Conservation (phyloP, 225 moss, liverwort and hornwort species). For the Physcomitrellopsis africana region DNA sequence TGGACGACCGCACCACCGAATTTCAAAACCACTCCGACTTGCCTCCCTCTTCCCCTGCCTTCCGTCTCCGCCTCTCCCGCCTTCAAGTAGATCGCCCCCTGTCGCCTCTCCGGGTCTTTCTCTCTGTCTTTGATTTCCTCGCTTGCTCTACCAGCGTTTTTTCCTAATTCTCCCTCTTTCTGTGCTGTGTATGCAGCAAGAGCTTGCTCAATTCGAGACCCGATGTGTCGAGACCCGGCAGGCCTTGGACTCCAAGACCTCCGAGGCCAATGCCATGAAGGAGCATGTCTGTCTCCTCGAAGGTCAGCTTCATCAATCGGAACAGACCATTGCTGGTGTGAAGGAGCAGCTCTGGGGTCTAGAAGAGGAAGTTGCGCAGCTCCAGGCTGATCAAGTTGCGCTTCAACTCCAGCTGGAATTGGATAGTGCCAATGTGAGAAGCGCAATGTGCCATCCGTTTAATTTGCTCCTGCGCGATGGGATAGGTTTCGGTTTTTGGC, state of each 20-base stretch:
- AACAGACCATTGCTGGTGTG: constrained; percentile 34
- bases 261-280: constrained; percentile 43
- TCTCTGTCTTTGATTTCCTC: background rate
- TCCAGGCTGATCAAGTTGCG: constrained; percentile 53
- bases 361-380: constrained; percentile 44
- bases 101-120: too few species aligned
- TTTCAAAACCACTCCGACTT: constrained; percentile 31
- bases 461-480: background rate
- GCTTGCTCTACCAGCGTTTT: too few species aligned
- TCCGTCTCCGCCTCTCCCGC: constrained; percentile 38
- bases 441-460: background rate
- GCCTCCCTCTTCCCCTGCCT: constrained; percentile 24
- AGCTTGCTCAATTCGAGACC: constrained; percentile 45
- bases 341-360: constrained; percentile 41
- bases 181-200: constrained; percentile 34
- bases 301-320: constrained; percentile 45
- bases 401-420: constrained; percentile 59
- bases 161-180: background rate
- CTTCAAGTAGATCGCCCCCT: constrained; percentile 33
- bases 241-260: constrained; percentile 40
- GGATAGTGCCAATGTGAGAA: constrained; percentile 50
- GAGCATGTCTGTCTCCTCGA: constrained; percentile 41
- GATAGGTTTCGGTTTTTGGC: background rate
- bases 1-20: constrained; percentile 38
- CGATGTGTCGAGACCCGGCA: constrained; percentile 42